A percentile compares a stretch with the other conserved stretches of the same genome.
Evolutionary conservation across 2,329 filamentous ascomycete genomes (phyloP).

Genomic region (Pseudocercospora pini-densiflorae): DNA sequence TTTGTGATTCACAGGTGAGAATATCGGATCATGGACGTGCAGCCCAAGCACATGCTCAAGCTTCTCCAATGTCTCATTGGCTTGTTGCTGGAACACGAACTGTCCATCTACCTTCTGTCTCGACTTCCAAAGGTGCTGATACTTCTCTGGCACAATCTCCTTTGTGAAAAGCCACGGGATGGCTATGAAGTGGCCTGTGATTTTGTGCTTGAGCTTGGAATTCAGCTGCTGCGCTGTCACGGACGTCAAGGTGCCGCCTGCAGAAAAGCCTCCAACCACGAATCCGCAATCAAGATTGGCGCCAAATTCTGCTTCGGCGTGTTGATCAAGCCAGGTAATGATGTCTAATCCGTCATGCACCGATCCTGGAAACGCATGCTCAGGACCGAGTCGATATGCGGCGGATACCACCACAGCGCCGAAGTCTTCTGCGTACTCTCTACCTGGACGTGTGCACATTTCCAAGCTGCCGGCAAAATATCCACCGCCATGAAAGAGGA

Average conservation of each 20-base stretch:
- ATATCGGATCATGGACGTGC: not conserved
- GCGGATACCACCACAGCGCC: constrained; percentile 9
- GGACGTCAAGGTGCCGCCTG: constrained; percentile 5
- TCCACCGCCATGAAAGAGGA: constrained; percentile 12
- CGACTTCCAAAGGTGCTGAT: constrained; percentile 9
- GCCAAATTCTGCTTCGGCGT: constrained; percentile 1
- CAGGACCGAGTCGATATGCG: constrained; percentile 9
- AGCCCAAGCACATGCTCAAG: not conserved
- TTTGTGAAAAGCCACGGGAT: constrained; percentile 1
- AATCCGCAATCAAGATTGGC: constrained; percentile 9
- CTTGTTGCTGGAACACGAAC: not conserved
- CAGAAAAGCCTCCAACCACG: constrained; percentile 6
- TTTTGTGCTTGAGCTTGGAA: not conserved
- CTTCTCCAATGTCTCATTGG: not conserved
- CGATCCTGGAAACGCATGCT: constrained; percentile 3
- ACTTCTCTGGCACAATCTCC: constrained; percentile 3
- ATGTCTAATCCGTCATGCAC: constrained; percentile 6
- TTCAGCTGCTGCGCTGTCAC: constrained; percentile 2
- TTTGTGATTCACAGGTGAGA: constrained; percentile 3
- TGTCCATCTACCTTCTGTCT: not conserved
- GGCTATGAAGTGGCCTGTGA: constrained; percentile 4
- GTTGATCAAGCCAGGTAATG: not conserved
- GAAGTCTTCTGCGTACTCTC: constrained; percentile 12
- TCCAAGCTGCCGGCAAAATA: constrained; percentile 3
- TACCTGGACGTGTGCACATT: constrained; percentile 11